Base-by-base conservation (phyloP, 1,284 basidiomycete species). In the Lentinus polychrous region DNA sequence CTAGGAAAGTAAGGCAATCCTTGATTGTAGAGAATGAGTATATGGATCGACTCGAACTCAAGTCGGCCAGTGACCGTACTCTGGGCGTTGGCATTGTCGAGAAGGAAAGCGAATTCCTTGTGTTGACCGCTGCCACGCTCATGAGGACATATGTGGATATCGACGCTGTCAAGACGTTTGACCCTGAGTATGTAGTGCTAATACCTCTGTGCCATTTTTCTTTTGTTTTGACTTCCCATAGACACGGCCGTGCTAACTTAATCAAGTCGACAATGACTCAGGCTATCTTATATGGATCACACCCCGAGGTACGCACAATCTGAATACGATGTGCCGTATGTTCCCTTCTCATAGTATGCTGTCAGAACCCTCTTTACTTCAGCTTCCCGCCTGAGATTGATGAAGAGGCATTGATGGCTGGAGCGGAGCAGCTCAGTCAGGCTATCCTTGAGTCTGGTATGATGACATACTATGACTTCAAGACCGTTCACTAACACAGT, bases 241-340 rank as follows among this genome's bases (percentile, higher is more conserved):
- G 79, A 44, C 79, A 72, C 51, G 86, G 80, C 23, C 74, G 75
- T 42, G 79, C 82, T 2, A 76, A 78, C 45, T 69, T 91, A 32
- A 79, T 94, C 57, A 87, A 88, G 65, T 83, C 85, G 10, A 89
- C 83, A 33, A 81, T 95, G 76, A 91, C 86, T 48, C 90, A 94
- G 62, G 91, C 89, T 8, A 89, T 95, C 55, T 68, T 92, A 46
- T 94, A 90, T 62, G 85, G 86, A 3, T 76, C 86, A 20, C 69
- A 80, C 55, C 68, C 75, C 17, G 76, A 83, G 57, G 83, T 82
- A 60, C 48, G 67, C 54, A 17, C 33, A 4, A 1, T 43, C 18
- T 27, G 34, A 45, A 20, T 23, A 5, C 34, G 14, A 38, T 20
- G 33, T 17, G 14, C 34, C 23, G 50, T 23, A 11, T 33, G 27